These are phyloP conservation scores for Sphagnum contortum DNA, from an alignment of 225 moss, liverwort and hornwort genomes.

Conservation along the genomic window DNA sequence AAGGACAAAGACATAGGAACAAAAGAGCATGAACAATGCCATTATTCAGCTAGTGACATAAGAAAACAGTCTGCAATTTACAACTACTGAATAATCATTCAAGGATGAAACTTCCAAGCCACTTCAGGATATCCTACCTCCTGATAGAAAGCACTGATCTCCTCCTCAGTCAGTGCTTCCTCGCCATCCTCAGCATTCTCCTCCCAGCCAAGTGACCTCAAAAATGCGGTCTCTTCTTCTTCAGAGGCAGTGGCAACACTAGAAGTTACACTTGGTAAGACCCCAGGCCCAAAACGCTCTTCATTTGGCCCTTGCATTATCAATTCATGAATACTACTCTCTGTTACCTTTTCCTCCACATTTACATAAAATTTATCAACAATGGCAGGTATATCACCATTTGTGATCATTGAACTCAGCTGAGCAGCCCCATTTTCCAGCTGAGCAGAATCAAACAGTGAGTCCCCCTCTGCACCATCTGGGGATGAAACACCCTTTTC, in stretches of 20 bases:
- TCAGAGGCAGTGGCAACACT: slow-evolving; percentile 47
- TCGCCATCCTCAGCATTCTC: slow-evolving; percentile 78
- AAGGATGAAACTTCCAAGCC: too few species aligned
- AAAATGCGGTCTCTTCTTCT: slow-evolving; percentile 88
- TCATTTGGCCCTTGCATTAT: slow-evolving; percentile 26
- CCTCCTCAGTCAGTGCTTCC: slow-evolving; percentile 83
- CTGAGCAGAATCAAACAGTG: slow-evolving; percentile 27
- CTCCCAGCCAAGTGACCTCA: slow-evolving; percentile 97
- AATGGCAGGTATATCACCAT: slow-evolving; percentile 24
- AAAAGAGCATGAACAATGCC: slow-evolving; percentile 1
- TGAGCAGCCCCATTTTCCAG: slow-evolving; percentile 56
- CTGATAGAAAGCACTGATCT: slow-evolving; percentile 87
- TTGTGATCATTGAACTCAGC: slow-evolving; percentile 18
- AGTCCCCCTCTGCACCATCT: slow-evolving; percentile 30
- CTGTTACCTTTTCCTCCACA: slow-evolving; percentile 25
- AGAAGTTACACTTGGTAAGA: slow-evolving; percentile 10
- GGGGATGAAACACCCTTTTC: slow-evolving; percentile 36
- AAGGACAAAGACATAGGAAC: too few species aligned
- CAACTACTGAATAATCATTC: not conserved
- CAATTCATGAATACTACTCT: slow-evolving; percentile 36
- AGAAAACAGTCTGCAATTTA: too few species aligned
- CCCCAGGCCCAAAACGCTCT: slow-evolving; percentile 21
- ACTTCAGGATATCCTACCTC: slow-evolving; percentile 35
- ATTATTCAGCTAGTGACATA: not conserved
- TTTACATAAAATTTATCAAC: slow-evolving; percentile 16